These are phyloP conservation scores for Tetracladium setigerum DNA, from an alignment of 495 filamentous ascomycete genomes.

Conservation along the genomic window DNA sequence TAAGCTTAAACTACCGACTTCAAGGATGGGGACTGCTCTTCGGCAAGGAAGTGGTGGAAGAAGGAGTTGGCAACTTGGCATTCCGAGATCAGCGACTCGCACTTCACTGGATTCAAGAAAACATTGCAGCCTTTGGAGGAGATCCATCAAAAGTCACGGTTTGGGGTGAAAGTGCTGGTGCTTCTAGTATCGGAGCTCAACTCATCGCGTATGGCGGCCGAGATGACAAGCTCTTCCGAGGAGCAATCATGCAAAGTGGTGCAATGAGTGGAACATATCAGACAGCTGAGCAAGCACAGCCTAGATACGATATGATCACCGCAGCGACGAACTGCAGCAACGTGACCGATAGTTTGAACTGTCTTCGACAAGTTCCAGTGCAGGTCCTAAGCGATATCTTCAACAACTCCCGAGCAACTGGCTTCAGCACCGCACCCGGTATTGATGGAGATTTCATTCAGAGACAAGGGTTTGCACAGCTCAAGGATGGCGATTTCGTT, in stretches of 20 bases:
- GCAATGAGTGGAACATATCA: not conserved
- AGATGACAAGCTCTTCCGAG: slow-evolving; percentile 16
- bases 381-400: slow-evolving; percentile 1
- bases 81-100: slow-evolving; percentile 53
- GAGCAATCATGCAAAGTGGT: slow-evolving; percentile 26
- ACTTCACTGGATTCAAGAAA: slow-evolving; percentile 52
- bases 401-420: slow-evolving; percentile 3
- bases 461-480: slow-evolving; percentile 24
- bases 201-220: slow-evolving; percentile 37
- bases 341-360: not conserved
- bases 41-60: slow-evolving; percentile 27
- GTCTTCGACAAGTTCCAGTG: slow-evolving; percentile 5
- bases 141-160: slow-evolving; percentile 32
- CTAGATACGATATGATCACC: slow-evolving; percentile 3
- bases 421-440: slow-evolving; percentile 19
- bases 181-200: slow-evolving; percentile 44
- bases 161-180: slow-evolving; percentile 44
- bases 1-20: slow-evolving; percentile 55
- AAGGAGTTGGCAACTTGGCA: slow-evolving; percentile 48
- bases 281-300: slow-evolving; percentile 2
- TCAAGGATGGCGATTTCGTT: slow-evolving; percentile 37
- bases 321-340: not conserved
- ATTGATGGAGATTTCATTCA: slow-evolving; percentile 39
- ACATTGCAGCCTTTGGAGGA: slow-evolving; percentile 48
- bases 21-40: slow-evolving; percentile 45